Evolutionary conservation across 257 asterid genomes (phyloP).

Genomic region (Nyctanthes arbortristis): DNA sequence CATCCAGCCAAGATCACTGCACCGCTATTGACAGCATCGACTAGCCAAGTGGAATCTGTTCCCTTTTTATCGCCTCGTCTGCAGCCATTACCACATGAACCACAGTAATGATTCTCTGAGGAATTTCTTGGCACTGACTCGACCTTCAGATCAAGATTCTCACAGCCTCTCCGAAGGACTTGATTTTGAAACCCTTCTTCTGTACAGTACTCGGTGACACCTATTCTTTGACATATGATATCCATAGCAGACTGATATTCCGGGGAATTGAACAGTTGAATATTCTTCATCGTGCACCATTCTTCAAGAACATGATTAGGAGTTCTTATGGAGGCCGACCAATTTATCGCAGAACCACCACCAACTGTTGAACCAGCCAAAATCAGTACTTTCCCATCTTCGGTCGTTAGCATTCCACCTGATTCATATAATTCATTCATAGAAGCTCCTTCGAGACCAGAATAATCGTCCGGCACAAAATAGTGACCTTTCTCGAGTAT

Average conservation of each 20-base stretch:
- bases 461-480: slow-evolving; percentile 73
- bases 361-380: slow-evolving; percentile 78
- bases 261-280: slow-evolving; percentile 47
- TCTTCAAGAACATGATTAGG: slow-evolving; percentile 70
- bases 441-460: slow-evolving; percentile 86
- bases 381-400: slow-evolving; percentile 72
- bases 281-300: slow-evolving; percentile 56
- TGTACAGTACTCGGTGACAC: slow-evolving; percentile 58
- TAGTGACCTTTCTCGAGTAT: slow-evolving; percentile 85
- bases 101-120: slow-evolving; percentile 74
- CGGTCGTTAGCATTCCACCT: slow-evolving; percentile 64
- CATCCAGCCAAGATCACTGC: slow-evolving; percentile 80
- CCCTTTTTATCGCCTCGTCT: slow-evolving; percentile 86
- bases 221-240: slow-evolving; percentile 63
- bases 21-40: slow-evolving; percentile 73
- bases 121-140: slow-evolving; percentile 61
- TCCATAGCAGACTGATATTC: slow-evolving; percentile 83
- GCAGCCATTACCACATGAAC: slow-evolving; percentile 91
- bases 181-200: slow-evolving; percentile 76
- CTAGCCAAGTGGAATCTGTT: slow-evolving; percentile 77
- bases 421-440: slow-evolving; percentile 60
- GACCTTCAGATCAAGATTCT: slow-evolving; percentile 65
- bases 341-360: slow-evolving; percentile 78
- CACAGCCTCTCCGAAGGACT: slow-evolving; percentile 63
- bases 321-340: slow-evolving; percentile 86